Conservation (phyloP, 2,329 filamentous ascomycete species). For the Penicillium rolfsii region DNA sequence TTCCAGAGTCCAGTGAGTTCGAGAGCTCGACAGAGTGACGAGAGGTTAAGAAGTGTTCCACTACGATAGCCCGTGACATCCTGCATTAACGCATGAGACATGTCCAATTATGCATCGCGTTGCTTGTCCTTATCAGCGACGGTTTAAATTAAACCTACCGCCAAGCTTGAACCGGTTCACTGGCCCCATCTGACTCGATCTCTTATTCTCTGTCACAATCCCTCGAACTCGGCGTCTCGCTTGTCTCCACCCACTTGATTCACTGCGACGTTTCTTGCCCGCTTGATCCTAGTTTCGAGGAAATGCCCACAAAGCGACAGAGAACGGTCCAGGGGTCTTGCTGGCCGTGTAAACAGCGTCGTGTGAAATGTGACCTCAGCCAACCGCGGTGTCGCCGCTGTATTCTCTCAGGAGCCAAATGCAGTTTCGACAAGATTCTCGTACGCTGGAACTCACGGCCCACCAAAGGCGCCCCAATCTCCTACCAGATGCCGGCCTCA, state of each 20-base stretch:
- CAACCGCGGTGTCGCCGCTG: slow-evolving; percentile 5
- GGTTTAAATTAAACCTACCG: neutral
- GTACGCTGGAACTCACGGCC: neutral
- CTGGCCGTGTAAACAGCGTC: slow-evolving; percentile 51
- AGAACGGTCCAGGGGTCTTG: slow-evolving; percentile 48
- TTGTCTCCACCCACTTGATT: neutral
- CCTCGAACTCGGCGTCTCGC: neutral
- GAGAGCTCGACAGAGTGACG: neutral
- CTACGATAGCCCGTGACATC: neutral
- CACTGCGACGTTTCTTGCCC: neutral
- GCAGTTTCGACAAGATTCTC: neutral
- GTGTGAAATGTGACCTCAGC: slow-evolving; percentile 51
- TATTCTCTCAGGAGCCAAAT: slow-evolving; percentile 1
- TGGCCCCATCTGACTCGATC: neutral
- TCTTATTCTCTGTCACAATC: neutral
- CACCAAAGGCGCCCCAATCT: neutral
- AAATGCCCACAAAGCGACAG: slow-evolving; percentile 26
- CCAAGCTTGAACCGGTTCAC: neutral
- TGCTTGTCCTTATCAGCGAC: neutral
- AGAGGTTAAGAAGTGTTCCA: neutral
- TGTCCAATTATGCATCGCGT: neutral
- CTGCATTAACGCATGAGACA: neutral
- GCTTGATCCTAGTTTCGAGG: neutral
- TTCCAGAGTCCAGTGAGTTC: neutral
- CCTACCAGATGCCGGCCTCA: neutral